Evolutionary conservation across 192 early-diverging fungal species (phyloP), one percentile per base, ranked within the genome.

Genomic region (Linnemannia schmuckeri): DNA sequence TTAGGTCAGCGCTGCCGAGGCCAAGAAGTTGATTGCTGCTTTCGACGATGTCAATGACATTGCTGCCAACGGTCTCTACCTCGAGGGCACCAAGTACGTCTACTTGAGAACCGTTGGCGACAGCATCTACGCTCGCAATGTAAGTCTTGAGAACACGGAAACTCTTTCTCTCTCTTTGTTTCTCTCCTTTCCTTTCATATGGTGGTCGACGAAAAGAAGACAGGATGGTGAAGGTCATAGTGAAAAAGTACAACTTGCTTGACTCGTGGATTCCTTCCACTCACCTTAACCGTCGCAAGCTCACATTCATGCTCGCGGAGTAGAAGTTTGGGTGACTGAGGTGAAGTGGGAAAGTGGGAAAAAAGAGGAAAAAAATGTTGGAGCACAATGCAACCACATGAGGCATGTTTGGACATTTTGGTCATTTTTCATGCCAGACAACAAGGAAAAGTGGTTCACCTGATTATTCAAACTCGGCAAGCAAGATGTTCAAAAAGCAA

Each of bases 61-160:
- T 55, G 89, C 88, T 22, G 93, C 92, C 38, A 90, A 81, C 75
- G 97, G 97, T 76, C 88, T 97, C 77, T 89, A 87, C 81, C 38
- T 95, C 37, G 90, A 83, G 44, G 93, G 93, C 84, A 84, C 80
- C 42, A 98, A 97, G 93, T 97, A 94, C 87, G 89, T 99, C 75
- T 90, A 93, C 63, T 89, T 95, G 55, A 88, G 89, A 69, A 49
- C 41, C 33, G 93, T 92, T 49, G 92, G 92, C 76, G 89, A 91
- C 27, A 89, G 85, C 73, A 94, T 98, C 82, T 96, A 96, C 75
- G 97, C 93, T 82, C 98, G 96, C 89, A 87, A 93, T 91, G 95
- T 94, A 89, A 85, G 79, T 72, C 1, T 0, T 69, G 8, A 49
- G 37, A 41, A 71, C 41, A 27, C 12, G 13, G 61, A 66, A 13